Percentiles rank a stretch among this genome's conserved stretches.
phyloP scores from a whole-genome alignment of 768 basidiomycete species.

The Pleurotus salmoneostramineus region DNA sequence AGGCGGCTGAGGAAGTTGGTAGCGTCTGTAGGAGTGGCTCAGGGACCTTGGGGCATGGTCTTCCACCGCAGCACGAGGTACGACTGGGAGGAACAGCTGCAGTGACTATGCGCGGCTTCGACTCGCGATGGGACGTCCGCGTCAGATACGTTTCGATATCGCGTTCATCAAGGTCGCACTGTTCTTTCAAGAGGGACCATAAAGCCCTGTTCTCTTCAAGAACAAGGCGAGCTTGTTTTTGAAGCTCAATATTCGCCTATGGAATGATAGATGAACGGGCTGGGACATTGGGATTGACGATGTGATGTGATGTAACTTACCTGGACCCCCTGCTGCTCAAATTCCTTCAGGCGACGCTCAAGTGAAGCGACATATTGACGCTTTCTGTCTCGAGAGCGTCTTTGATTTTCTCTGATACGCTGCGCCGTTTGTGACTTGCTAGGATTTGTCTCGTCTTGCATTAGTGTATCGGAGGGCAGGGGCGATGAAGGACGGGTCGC shows the following conservation, averaged over 20 bases:
- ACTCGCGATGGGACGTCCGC: not conserved
- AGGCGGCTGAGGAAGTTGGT: not conserved
- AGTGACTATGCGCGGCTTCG: too few relatives aligned
- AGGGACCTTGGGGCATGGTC: not conserved
- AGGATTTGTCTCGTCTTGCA: too few relatives aligned
- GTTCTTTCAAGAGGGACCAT: not conserved
- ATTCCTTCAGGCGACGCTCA: not conserved
- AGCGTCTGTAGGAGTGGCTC: not conserved
- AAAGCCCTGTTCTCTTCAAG: not conserved
- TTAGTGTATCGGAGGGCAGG: too few relatives aligned
- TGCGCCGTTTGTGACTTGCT: not conserved
- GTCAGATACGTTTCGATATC: not conserved
- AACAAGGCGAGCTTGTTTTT: slow-evolving; percentile 3
- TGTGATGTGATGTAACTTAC: not conserved
- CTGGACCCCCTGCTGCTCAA: not conserved
- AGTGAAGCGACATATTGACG: not conserved
- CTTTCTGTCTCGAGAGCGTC: not conserved
- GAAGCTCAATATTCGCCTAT: not conserved
- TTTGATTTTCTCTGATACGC: not conserved
- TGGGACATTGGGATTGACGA: not conserved
- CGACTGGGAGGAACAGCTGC: too few relatives aligned
- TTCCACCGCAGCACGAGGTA: not conserved
- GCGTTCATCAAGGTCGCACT: not conserved
- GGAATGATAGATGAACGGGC: not conserved
- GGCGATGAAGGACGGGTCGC: too few relatives aligned